Conservation (phyloP, 495 filamentous ascomycete species). For the Cercophora newfieldiana region DNA sequence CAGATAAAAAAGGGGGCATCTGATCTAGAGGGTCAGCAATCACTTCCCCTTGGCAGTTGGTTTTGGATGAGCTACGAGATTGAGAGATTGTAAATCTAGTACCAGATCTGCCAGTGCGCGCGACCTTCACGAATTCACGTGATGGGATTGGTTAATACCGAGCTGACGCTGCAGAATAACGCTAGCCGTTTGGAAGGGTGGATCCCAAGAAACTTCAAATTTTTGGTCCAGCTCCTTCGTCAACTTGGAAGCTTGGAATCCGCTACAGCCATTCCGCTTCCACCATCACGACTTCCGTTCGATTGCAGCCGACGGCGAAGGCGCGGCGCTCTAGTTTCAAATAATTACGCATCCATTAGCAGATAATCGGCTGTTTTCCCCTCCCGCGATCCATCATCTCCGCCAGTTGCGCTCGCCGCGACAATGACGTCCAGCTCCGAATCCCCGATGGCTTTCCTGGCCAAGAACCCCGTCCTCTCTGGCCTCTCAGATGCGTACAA, state of each 20-base stretch:
- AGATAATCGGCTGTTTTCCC: conserved; percentile 9
- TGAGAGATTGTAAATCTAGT: background rate
- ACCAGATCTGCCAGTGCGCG: too few species aligned
- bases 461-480: conserved; percentile 68
- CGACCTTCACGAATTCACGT: background rate
- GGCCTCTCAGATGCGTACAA: conserved; percentile 75
- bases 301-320: background rate
- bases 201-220: conserved; percentile 37
- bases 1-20: too few species aligned
- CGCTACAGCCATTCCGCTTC: conserved; percentile 3
- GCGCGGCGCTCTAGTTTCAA: background rate
- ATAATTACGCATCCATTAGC: background rate
- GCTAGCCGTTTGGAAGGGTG: background rate
- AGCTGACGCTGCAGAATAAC: background rate
- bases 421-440: conserved; percentile 48
- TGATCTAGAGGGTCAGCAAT: too few species aligned
- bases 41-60: too few species aligned
- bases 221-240: conserved; percentile 30
- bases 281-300: conserved; percentile 16
- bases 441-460: conserved; percentile 65
- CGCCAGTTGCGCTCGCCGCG: conserved; percentile 25
- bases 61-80: too few species aligned
- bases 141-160: background rate
- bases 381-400: background rate
- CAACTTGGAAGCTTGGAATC: conserved; percentile 8